Evolutionary conservation across 495 filamentous ascomycete species (phyloP), one percentile per base, ranked within the genome.

Genomic region (Annulohypoxylon maeteangense): DNA sequence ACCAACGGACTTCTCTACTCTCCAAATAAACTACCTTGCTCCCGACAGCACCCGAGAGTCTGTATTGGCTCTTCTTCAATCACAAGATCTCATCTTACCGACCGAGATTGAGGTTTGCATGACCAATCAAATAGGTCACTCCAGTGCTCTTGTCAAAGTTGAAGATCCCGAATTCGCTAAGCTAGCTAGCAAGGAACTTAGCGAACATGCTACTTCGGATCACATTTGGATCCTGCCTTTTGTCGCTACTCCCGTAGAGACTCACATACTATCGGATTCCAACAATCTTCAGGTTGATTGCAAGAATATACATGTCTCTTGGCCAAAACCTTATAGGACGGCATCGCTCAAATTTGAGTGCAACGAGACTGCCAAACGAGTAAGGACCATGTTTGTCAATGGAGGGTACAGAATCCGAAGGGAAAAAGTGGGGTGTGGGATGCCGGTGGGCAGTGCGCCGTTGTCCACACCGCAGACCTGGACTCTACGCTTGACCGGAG

Each of bases 291-390:
- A 70, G 0, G 67, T 80, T 0, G 78, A 80, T 16, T 76, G 75
- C 48, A 75, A 62, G 34, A 78, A 73, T 10, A 65, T 81, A 0
- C 67, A 72, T 50, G 70, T 68, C 25, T 79, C 78, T 8, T 81
- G 79, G 79, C 68, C 75, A 51, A 75, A 69, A 12, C 68, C 78
- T 0, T 56, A 38, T 29, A 67, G 44, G 12, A 73, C 63, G 0
- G 79, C 50, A 0, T 75, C 72, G 76, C 72, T 80, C 12, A 78
- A 76, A 45, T 80, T 78, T 47, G 54, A 60, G 7, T 1, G 18
- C 5, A n/a, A 20, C 18, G 14, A 67, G 12, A 65, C 65, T 29
- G 74, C 78, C 0, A 20, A 48, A 16, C 71, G 59, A 0, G 73
- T 77, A 1, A 6, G 22, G 6, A 32, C 69, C 4, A 72, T 45